These are phyloP conservation scores for Lecanosticta acicola DNA, from an alignment of 2,329 filamentous ascomycete genomes.

Conservation along the genomic window DNA sequence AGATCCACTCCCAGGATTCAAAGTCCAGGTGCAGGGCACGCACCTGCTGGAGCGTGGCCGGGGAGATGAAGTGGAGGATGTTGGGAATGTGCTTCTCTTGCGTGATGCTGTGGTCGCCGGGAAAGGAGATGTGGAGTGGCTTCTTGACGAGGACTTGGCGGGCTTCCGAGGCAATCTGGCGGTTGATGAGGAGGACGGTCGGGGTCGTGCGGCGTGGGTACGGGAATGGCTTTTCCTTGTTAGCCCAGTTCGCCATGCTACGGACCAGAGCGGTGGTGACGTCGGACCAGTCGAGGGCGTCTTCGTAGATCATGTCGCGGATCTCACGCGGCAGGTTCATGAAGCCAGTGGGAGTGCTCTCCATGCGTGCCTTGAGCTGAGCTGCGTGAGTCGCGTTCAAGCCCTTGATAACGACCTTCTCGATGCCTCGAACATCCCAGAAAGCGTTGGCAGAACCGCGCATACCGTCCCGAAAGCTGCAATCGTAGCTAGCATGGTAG, in stretches of 20 bases:
- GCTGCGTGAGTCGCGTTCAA: conserved; percentile 19
- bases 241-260: conserved; percentile 16
- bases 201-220: conserved; percentile 25
- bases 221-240: conserved; percentile 10
- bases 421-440: conserved; percentile 19
- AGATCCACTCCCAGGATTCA: conserved; percentile 26
- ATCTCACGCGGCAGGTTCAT: conserved; percentile 24
- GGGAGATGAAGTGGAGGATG: conserved; percentile 22
- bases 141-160: conserved; percentile 26
- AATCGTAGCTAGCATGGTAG: conserved; percentile 13
- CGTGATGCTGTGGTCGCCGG: conserved; percentile 9
- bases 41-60: conserved; percentile 18
- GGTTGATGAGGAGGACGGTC: conserved; percentile 33
- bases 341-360: conserved; percentile 17
- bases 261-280: conserved; percentile 13
- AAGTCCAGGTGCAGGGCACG: conserved; percentile 22
- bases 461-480: conserved; percentile 28
- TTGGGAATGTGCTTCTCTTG: conserved; percentile 10
- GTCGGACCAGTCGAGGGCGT: conserved; percentile 23
- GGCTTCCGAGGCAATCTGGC: conserved; percentile 31
- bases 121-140: conserved; percentile 24
- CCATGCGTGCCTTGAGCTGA: conserved; percentile 22
- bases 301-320: conserved; percentile 27
- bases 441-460: conserved; percentile 13
- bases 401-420: conserved; percentile 22